Evolutionary conservation across 345 rosid species (phyloP), one percentile per base, ranked within the genome.

Genomic region (Gossypium arboreum): DNA sequence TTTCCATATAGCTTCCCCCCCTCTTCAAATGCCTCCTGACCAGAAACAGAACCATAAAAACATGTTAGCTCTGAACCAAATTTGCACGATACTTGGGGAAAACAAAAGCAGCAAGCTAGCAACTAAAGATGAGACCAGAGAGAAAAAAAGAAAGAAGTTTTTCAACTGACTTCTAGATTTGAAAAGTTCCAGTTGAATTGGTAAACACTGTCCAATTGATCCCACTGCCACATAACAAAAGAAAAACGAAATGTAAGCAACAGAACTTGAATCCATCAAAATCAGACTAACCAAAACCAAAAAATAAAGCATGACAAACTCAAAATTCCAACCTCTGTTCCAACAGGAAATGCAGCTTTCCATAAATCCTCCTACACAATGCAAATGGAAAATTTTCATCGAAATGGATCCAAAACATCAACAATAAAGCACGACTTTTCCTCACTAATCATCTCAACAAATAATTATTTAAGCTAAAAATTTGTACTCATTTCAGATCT

Each of bases 1-100:
- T 87, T 78, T 59, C 92, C 94, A 55, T 84, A 75, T 22, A 96
- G 92, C 83, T 75, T 75, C 41, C 98, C 97, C 17, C 91, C 97
- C 82, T 93, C 97, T 79, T 96, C 99, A 80, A 96, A 85, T 65
- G 98, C 96, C 73, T 88, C 79, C 98, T 93, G 87, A 56, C 27
- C 70, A 84, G 50, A 79, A 16, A 74, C 12, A 67, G 24, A 79
- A 76, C 48, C 54, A 44, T 11, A 11, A 34, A 25, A 43, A 72
- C 70, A 61, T 3, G 15, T 9, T 66, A 55, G 20, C 51, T 22
- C 24, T 59, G 56, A 60, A 55, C 15, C 45, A 29, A 59, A 8
- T 5, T 22, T 4, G 61, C 66, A 34, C 7, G 16, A 57, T 58
- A 65, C 25, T 2, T 3, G 22, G 2, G 10, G 47, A 52, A 29